These are phyloP conservation scores for Trametes villosa DNA, from an alignment of 768 basidiomycete species.

Conservation along the genomic window DNA sequence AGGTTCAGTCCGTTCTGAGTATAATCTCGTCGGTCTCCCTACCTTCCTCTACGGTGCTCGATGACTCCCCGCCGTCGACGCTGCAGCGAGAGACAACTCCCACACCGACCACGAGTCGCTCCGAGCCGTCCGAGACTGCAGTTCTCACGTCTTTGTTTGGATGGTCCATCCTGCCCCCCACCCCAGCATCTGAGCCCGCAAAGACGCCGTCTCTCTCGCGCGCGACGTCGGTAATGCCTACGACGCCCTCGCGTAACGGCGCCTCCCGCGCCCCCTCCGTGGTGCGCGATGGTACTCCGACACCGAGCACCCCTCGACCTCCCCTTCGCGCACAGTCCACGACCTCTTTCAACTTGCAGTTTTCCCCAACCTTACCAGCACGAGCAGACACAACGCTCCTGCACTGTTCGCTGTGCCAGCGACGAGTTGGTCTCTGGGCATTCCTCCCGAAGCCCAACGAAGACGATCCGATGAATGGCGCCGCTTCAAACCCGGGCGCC, in stretches of 20 bases:
- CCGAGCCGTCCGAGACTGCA: conserved; percentile 43
- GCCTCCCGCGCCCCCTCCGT: conserved; percentile 40
- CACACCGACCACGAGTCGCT: conserved; percentile 1
- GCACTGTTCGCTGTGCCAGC: conserved; percentile 71
- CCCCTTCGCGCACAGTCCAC: background rate
- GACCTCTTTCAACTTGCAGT: conserved; percentile 7
- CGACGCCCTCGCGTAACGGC: conserved; percentile 37
- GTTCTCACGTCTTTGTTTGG: conserved; percentile 52
- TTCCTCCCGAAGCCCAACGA: conserved; percentile 44
- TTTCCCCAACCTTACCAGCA: background rate
- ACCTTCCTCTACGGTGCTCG: conserved; percentile 8
- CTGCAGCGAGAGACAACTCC: conserved; percentile 2
- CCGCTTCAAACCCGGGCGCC: conserved; percentile 3
- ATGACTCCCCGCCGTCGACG: conserved; percentile 7
- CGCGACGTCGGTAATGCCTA: conserved; percentile 30
- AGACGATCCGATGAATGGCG: conserved; percentile 11
- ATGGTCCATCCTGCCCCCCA: conserved; percentile 45
- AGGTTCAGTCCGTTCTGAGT: conserved; percentile 56
- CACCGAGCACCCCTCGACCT: conserved; percentile 30
- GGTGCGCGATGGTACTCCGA: conserved; percentile 26
- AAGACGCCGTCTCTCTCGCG: conserved; percentile 30
- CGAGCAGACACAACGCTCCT: conserved; percentile 55
- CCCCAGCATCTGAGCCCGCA: conserved; percentile 19
- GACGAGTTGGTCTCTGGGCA: conserved; percentile 81
- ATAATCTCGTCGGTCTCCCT: conserved; percentile 42